Percentiles rank a stretch among this genome's conserved stretches.
phyloP scores from a whole-genome alignment of 768 basidiomycete genomes.

The Mycena amicta region DNA sequence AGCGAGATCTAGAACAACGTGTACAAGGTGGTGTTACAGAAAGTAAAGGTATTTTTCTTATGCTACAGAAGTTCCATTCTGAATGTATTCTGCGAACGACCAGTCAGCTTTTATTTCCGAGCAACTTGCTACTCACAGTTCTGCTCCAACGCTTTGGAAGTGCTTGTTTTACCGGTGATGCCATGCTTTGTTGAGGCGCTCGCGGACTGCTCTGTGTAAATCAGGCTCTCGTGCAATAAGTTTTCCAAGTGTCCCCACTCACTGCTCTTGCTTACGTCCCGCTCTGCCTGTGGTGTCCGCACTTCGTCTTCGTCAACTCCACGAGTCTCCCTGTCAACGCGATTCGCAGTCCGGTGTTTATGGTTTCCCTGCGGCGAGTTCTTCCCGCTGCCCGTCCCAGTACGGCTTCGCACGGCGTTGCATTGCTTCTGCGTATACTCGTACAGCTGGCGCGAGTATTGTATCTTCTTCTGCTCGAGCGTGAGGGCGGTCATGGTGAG shows the following conservation, averaged over 20 bases:
- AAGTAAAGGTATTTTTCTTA: neutral
- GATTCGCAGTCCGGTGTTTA: neutral
- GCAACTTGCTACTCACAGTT: neutral
- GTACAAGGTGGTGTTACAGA: neutral
- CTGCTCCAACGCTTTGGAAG: neutral
- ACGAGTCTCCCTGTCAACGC: neutral
- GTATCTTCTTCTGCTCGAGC: slow-evolving; percentile 39
- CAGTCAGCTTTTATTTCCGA: too few relatives aligned
- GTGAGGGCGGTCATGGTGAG: slow-evolving; percentile 33
- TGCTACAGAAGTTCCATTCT: slow-evolving; percentile 4
- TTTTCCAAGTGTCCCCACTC: neutral
- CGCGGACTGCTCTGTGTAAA: slow-evolving; percentile 12
- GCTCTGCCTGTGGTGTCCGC: slow-evolving; percentile 15
- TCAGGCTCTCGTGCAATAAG: slow-evolving; percentile 7
- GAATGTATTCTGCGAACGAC: too few relatives aligned
- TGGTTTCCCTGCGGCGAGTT: neutral
- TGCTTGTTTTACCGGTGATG: slow-evolving; percentile 4
- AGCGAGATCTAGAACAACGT: neutral
- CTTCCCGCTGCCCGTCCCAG: neutral
- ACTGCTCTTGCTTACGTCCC: neutral
- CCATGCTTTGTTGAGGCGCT: slow-evolving; percentile 22
- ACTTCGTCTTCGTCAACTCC: neutral
- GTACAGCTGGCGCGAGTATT: slow-evolving; percentile 44
- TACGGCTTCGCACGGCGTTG: slow-evolving; percentile 30
- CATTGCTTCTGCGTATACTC: slow-evolving; percentile 46